phyloP scores from a whole-genome alignment of 768 basidiomycete species.

The Pholiota microspora region DNA sequence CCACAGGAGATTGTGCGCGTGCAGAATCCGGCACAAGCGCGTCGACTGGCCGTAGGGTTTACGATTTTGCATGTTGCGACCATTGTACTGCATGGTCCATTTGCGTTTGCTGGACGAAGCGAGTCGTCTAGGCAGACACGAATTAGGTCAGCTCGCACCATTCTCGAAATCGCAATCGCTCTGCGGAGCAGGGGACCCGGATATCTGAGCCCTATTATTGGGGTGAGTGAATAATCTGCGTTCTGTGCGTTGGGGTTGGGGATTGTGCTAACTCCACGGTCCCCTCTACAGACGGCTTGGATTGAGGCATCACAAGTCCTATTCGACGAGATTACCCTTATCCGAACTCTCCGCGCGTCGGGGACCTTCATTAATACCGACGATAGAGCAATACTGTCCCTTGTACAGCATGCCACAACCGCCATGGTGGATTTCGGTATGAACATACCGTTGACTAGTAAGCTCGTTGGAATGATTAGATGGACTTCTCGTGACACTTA shows the following conservation, averaged over 20 bases:
- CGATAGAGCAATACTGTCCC: slow-evolving; percentile 14
- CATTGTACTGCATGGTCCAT: slow-evolving; percentile 32
- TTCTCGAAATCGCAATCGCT: slow-evolving; percentile 20
- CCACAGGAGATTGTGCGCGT: slow-evolving; percentile 15
- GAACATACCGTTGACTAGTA: slow-evolving; percentile 21
- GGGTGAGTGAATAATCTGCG: slow-evolving; percentile 18
- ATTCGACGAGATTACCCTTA: slow-evolving; percentile 19
- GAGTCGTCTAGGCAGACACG: slow-evolving; percentile 19
- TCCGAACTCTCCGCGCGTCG: slow-evolving; percentile 14
- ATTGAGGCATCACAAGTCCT: slow-evolving; percentile 24
- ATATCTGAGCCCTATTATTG: slow-evolving; percentile 28
- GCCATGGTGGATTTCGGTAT: slow-evolving; percentile 20
- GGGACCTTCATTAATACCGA: slow-evolving; percentile 13
- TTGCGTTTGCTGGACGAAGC: slow-evolving; percentile 22
- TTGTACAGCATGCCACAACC: slow-evolving; percentile 15
- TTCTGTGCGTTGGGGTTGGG: neutral
- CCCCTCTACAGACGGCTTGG: slow-evolving; percentile 19
- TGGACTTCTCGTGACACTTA: neutral
- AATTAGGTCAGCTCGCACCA: slow-evolving; percentile 17
- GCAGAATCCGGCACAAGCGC: slow-evolving; percentile 15
- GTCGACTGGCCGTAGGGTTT: slow-evolving; percentile 29
- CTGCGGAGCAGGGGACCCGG: slow-evolving; percentile 14
- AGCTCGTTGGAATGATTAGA: neutral
- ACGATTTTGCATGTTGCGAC: slow-evolving; percentile 34
- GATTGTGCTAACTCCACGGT: neutral